These are phyloP conservation scores for Geranomyces michiganensis DNA, from an alignment of 192 early-diverging fungal species.

Conservation along the genomic window DNA sequence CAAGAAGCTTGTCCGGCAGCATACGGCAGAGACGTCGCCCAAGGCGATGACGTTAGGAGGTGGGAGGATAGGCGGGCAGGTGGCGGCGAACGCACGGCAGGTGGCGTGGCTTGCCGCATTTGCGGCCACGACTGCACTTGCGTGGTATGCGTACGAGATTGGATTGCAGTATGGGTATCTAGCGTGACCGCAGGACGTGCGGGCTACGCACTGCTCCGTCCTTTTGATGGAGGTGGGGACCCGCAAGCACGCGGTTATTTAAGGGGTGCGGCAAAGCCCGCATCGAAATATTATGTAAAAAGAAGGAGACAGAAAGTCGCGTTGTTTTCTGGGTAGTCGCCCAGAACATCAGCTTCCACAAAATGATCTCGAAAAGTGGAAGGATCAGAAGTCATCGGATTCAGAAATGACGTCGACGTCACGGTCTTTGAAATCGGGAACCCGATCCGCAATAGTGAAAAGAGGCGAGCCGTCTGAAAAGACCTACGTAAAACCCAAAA, in stretches of 20 bases:
- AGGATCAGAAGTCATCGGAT: constrained; percentile 38
- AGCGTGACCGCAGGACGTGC: not conserved
- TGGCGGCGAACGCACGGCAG: not conserved
- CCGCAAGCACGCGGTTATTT: no score
- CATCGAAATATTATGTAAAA: no score
- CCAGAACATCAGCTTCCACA: not conserved
- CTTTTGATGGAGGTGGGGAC: no score
- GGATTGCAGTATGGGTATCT: constrained; percentile 1
- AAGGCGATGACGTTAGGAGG: not conserved
- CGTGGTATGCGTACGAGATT: constrained; percentile 23
- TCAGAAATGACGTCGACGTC: constrained; percentile 52
- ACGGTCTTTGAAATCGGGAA: constrained; percentile 67
- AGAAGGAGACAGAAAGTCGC: no score
- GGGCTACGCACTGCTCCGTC: no score
- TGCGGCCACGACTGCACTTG: constrained; percentile 19
- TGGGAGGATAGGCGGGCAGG: not conserved
- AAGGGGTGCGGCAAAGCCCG: no score
- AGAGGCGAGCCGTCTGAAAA: constrained; percentile 50
- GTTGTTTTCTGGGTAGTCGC: no score
- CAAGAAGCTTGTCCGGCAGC: constrained; percentile 12
- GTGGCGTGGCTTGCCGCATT: constrained; percentile 13
- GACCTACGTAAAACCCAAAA: constrained; percentile 37
- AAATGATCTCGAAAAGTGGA: not conserved
- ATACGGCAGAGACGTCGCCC: not conserved
- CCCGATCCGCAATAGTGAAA: constrained; percentile 66